Conservation (phyloP, 2,329 filamentous ascomycete genomes). For the Thelonectria olida region DNA sequence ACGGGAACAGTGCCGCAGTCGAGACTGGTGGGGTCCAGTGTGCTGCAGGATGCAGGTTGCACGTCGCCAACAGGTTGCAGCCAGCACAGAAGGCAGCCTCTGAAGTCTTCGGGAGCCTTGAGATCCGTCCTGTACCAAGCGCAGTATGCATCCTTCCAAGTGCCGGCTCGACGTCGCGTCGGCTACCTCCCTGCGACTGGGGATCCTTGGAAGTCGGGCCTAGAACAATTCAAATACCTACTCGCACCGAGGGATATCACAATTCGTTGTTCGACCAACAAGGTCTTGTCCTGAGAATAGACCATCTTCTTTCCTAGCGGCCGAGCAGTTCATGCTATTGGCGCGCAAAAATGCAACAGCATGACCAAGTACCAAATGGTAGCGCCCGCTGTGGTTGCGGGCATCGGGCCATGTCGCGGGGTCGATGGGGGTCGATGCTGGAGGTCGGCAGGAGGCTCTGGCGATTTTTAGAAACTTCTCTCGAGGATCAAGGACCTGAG, state of each 20-base stretch:
- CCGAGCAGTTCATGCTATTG: conserved; percentile 6
- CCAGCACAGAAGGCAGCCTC: not conserved
- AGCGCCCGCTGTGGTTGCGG: not conserved
- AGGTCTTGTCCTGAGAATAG: not conserved
- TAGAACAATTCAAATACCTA: not conserved
- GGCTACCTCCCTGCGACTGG: conserved; percentile 1
- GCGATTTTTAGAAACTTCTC: no score
- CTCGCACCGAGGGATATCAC: not conserved
- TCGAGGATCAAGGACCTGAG: no score
- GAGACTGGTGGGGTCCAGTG: not conserved
- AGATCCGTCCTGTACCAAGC: no score
- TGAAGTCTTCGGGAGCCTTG: not conserved
- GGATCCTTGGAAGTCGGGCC: not conserved
- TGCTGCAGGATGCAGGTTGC: conserved; percentile 1
- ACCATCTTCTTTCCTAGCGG: not conserved
- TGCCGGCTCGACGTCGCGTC: conserved; percentile 13
- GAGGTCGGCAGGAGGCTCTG: not conserved
- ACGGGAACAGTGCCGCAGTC: not conserved
- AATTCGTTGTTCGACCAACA: not conserved
- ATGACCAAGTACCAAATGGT: not conserved
- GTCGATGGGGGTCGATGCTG: not conserved
- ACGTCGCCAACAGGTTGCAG: not conserved
- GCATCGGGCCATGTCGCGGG: conserved; percentile 4
- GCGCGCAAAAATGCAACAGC: conserved; percentile 18
- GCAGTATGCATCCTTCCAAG: conserved; percentile 1